Conservation (phyloP, 2,329 filamentous ascomycete species). For the Sporothrix brunneoviolacea region DNA sequence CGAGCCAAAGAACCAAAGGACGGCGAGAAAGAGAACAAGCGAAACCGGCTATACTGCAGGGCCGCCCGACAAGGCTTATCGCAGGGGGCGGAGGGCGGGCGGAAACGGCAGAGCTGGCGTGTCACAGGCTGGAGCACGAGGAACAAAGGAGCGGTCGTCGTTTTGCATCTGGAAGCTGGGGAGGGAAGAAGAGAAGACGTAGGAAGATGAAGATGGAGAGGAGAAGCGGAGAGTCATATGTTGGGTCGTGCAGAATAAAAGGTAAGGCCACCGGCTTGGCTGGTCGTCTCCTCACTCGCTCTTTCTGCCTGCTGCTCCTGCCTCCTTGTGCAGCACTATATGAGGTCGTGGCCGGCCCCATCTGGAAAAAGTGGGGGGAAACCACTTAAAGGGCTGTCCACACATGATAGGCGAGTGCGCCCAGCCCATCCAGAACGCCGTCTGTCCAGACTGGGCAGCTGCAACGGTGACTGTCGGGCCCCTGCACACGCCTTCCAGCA, state of each 20-base stretch:
- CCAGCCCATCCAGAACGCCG: background rate
- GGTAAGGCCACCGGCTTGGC: conserved; percentile 7
- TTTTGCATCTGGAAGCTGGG: background rate
- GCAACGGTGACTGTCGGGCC: background rate
- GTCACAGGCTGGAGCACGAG: background rate
- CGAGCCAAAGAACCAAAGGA: background rate
- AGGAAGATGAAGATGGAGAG: background rate
- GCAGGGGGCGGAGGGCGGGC: background rate
- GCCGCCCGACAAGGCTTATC: conserved; percentile 1
- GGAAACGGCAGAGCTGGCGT: background rate
- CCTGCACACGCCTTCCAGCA: too few species aligned
- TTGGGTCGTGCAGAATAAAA: background rate
- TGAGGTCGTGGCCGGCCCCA: conserved; percentile 1
- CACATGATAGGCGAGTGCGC: background rate
- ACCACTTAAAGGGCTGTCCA: background rate
- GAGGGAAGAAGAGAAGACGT: background rate
- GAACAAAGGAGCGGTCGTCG: background rate
- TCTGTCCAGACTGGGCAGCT: background rate
- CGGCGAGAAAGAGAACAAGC: background rate
- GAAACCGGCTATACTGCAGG: conserved; percentile 3
- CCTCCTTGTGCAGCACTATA: background rate
- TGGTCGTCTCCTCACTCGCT: background rate
- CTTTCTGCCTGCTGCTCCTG: conserved; percentile 1
- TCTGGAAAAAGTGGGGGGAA: conserved; percentile 1
- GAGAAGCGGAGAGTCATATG: background rate